These are phyloP conservation scores for Ceratocystis cacaofunesta DNA, from an alignment of 2,329 filamentous ascomycete genomes.

Conservation along the genomic window DNA sequence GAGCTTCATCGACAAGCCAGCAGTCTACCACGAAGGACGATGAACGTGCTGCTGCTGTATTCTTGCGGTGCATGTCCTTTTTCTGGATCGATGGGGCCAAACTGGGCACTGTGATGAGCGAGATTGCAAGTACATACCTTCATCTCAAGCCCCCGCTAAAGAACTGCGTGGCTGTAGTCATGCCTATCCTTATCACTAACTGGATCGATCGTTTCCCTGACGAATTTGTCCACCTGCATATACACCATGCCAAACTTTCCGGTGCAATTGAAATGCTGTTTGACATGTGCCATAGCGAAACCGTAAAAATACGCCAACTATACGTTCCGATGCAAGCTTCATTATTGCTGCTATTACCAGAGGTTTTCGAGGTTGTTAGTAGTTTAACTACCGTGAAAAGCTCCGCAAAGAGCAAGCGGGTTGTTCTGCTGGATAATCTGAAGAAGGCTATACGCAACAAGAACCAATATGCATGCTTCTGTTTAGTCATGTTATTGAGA, in stretches of 20 bases:
- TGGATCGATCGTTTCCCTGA: conserved; percentile 52
- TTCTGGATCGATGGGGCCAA: conserved; percentile 51
- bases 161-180: conserved; percentile 45
- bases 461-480: conserved; percentile 53
- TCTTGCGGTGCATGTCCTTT: conserved; percentile 44
- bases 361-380: conserved; percentile 55
- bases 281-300: conserved; percentile 49
- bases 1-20: not conserved
- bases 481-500: conserved; percentile 46
- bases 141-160: conserved; percentile 51
- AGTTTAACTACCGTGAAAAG: conserved; percentile 50
- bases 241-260: conserved; percentile 45
- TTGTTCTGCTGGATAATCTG: conserved; percentile 47
- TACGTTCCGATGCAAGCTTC: conserved; percentile 47
- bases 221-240: conserved; percentile 51
- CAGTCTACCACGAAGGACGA: conserved; percentile 29
- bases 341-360: conserved; percentile 48
- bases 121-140: conserved; percentile 51
- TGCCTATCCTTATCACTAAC: conserved; percentile 47
- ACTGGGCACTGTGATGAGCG: conserved; percentile 46
- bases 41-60: conserved; percentile 38
- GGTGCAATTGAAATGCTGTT: conserved; percentile 52
- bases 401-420: conserved; percentile 48
- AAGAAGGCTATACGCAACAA: conserved; percentile 48
- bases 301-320: conserved; percentile 39